phyloP scores from a whole-genome alignment of 495 filamentous ascomycete species.

The Stereocaulon alpinum region DNA sequence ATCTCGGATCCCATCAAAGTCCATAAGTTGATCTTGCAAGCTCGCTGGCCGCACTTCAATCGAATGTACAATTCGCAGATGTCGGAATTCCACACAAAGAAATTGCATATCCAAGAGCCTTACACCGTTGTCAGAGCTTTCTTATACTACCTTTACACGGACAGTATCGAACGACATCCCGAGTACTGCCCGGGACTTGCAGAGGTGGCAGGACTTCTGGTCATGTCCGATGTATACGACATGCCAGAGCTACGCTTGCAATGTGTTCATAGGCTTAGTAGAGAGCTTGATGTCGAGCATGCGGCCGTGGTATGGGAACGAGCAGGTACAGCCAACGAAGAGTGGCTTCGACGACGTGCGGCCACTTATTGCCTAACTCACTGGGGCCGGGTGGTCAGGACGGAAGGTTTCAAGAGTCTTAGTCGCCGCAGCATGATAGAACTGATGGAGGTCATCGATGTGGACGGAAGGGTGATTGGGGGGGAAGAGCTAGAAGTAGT shows the following conservation, averaged over 20 bases:
- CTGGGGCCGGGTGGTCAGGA: conserved; percentile 92
- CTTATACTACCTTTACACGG: conserved; percentile 92
- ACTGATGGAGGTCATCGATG: conserved; percentile 86
- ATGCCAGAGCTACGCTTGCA: conserved; percentile 85
- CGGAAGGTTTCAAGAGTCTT: conserved; percentile 71
- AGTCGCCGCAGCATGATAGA: conserved; percentile 70
- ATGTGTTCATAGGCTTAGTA: conserved; percentile 75
- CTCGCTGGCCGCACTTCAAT: conserved; percentile 93
- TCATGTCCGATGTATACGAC: conserved; percentile 96
- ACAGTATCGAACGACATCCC: conserved; percentile 64
- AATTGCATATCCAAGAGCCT: conserved; percentile 95
- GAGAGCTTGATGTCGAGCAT: conserved; percentile 86
- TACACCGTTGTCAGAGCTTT: conserved; percentile 92
- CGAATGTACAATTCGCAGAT: conserved; percentile 85
- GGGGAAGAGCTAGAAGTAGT: conserved; percentile 78
- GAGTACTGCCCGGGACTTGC: conserved; percentile 59
- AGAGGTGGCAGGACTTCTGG: conserved; percentile 89
- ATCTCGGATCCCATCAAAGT: conserved; percentile 86
- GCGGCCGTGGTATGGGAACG: conserved; percentile 95
- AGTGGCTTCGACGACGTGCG: conserved; percentile 82
- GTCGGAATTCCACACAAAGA: conserved; percentile 90
- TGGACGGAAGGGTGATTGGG: conserved; percentile 74
- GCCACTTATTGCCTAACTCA: conserved; percentile 80
- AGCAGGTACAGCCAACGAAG: conserved; percentile 77
- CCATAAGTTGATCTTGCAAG: conserved; percentile 83